Percentiles rank a stretch among this genome's conserved stretches.
phyloP scores from a whole-genome alignment of 2,329 filamentous ascomycete species.

The Magnaporthiopsis rhizophila region DNA sequence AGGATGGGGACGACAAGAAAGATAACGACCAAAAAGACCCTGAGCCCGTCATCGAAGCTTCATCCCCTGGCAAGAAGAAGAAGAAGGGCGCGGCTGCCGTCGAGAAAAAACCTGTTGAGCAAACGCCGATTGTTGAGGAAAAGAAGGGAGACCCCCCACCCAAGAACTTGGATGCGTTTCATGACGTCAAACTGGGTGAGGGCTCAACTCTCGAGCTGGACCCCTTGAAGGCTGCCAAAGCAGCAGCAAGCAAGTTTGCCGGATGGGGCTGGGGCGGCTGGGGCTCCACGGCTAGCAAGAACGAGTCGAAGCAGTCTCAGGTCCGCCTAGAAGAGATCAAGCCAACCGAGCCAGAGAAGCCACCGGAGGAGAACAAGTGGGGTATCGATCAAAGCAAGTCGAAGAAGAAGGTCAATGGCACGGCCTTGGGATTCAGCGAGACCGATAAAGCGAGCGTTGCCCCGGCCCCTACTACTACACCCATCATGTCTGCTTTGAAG shows the following conservation, averaged over 20 bases:
- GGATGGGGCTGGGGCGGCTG: slow-evolving; percentile 54
- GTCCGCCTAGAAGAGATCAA: slow-evolving; percentile 7
- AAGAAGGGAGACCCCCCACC: slow-evolving; percentile 16
- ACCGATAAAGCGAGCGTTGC: slow-evolving; percentile 13
- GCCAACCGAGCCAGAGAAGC: slow-evolving; percentile 28
- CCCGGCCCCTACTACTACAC: too few species aligned
- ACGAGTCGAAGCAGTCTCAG: not conserved
- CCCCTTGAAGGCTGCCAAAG: slow-evolving; percentile 36
- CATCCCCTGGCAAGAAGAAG: slow-evolving; percentile 45
- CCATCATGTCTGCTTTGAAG: slow-evolving; percentile 2
- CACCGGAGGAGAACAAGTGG: slow-evolving; percentile 43
- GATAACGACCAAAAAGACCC: slow-evolving; percentile 16
- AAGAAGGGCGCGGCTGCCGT: slow-evolving; percentile 31
- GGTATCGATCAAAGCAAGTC: slow-evolving; percentile 35
- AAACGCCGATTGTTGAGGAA: slow-evolving; percentile 19
- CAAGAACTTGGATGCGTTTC: slow-evolving; percentile 46
- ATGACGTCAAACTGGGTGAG: slow-evolving; percentile 62
- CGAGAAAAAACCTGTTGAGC: slow-evolving; percentile 16
- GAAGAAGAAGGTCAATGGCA: slow-evolving; percentile 42
- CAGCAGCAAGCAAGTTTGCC: slow-evolving; percentile 34
- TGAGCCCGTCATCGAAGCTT: slow-evolving; percentile 35
- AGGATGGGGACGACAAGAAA: slow-evolving; percentile 27
- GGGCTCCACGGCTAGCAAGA: slow-evolving; percentile 21
- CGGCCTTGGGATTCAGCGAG: slow-evolving; percentile 29
- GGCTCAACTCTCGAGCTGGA: slow-evolving; percentile 32